phyloP scores from a whole-genome alignment of 768 basidiomycete species.

The Mycena albidolilacea region DNA sequence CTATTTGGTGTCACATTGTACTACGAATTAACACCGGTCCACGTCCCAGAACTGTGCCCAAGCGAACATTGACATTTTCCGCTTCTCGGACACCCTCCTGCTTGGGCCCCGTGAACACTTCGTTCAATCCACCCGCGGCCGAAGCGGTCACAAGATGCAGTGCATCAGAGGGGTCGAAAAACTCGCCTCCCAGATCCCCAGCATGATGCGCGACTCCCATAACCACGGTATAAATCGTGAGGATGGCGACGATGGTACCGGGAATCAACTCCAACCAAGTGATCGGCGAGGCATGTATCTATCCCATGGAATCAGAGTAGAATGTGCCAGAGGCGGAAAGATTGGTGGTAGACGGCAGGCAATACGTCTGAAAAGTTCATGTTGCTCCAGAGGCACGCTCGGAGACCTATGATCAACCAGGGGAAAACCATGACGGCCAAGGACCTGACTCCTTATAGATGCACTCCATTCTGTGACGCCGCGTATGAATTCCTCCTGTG shows the following conservation, averaged over 20 bases:
- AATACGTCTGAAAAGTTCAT: constrained; percentile 1
- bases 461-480: constrained; percentile 16
- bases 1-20: not conserved
- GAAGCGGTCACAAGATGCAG: constrained; percentile 6
- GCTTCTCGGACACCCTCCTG: not conserved
- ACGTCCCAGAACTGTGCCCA: not conserved
- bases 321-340: not conserved
- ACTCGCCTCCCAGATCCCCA: not conserved
- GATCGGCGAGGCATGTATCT: not conserved
- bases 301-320: constrained; percentile 3
- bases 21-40: constrained; percentile 5
- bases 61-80: constrained; percentile 5
- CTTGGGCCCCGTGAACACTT: constrained; percentile 6
- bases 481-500: constrained; percentile 1
- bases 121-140: constrained; percentile 6
- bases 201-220: not conserved
- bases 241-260: constrained; percentile 10
- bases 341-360: not conserved
- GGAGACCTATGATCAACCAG: constrained; percentile 1
- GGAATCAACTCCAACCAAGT: constrained; percentile 10
- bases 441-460: not conserved
- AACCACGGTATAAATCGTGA: constrained; percentile 1
- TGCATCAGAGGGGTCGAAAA: constrained; percentile 12
- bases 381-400: constrained; percentile 9
- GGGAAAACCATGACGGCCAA: not conserved